Evolutionary conservation across 2,329 filamentous ascomycete genomes (phyloP).

Genomic region (Colletotrichum trifolii): DNA sequence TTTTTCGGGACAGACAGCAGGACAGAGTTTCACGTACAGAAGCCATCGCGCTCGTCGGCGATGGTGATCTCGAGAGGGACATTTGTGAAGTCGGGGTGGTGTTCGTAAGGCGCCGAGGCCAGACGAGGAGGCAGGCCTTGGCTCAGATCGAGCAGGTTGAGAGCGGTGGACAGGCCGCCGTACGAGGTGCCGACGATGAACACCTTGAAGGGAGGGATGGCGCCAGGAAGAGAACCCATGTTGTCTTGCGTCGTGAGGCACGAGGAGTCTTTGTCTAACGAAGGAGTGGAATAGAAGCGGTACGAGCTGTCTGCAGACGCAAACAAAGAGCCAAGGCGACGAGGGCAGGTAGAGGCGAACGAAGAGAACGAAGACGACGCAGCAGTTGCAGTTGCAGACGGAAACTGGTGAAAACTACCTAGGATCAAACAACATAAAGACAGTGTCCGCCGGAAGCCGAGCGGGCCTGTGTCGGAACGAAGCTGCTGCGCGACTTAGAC

Average conservation of each 20-base stretch:
- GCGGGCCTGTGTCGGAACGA: conserved; percentile 32
- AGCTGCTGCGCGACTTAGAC: conserved; percentile 6
- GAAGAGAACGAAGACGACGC: conserved; percentile 13
- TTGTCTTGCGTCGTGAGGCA: conserved; percentile 10
- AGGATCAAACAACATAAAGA: conserved; percentile 25
- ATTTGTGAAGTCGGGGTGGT: conserved; percentile 55
- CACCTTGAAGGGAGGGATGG: conserved; percentile 61
- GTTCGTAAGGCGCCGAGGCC: conserved; percentile 48
- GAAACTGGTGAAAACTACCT: conserved; percentile 17
- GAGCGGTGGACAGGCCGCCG: conserved; percentile 72
- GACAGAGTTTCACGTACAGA: conserved; percentile 65
- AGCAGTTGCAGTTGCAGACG: conserved; percentile 21
- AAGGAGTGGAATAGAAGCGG: background rate
- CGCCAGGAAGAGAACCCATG: conserved; percentile 37
- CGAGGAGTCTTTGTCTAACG: conserved; percentile 8
- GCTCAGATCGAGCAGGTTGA: conserved; percentile 75
- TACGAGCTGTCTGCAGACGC: conserved; percentile 6
- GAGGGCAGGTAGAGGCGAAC: conserved; percentile 21
- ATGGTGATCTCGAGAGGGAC: conserved; percentile 76
- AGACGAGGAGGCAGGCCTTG: conserved; percentile 64
- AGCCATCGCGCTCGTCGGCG: conserved; percentile 85
- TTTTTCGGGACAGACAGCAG: conserved; percentile 11
- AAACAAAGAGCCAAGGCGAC: conserved; percentile 8
- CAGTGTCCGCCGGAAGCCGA: conserved; percentile 32
- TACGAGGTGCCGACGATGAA: conserved; percentile 79